phyloP scores from a whole-genome alignment of 352 stramenopile genomes.

The Globisporangium yorkense region DNA sequence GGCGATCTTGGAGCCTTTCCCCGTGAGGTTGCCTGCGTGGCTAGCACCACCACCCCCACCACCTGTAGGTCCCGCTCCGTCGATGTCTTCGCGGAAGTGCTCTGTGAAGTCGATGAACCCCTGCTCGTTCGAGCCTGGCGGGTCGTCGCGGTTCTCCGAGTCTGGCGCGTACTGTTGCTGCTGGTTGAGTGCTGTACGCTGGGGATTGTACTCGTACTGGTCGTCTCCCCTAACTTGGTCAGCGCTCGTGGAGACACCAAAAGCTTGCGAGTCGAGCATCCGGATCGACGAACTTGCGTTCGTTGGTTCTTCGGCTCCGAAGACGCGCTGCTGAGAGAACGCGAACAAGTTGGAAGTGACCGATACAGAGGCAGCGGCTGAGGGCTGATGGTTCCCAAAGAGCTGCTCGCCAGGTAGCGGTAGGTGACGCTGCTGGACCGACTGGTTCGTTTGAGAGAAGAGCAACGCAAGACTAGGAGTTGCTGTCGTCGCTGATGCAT shows the following conservation, averaged over 20 bases:
- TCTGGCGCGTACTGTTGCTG: constrained; percentile 1
- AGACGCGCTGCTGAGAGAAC: constrained; percentile 5
- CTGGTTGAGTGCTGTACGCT: constrained; percentile 11
- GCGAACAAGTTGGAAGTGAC: background rate
- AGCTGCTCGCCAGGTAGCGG: background rate
- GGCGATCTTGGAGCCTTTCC: constrained; percentile 5
- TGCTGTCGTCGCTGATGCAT: constrained; percentile 3
- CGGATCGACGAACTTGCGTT: constrained; percentile 4
- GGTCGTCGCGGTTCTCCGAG: background rate
- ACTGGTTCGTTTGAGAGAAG: background rate
- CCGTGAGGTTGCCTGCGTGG: constrained; percentile 5
- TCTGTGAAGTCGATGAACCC: constrained; percentile 47
- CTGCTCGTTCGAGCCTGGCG: constrained; percentile 13
- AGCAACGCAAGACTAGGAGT: background rate
- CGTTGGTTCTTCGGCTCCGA: background rate
- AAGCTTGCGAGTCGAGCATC: background rate
- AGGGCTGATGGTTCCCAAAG: background rate
- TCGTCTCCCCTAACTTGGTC: background rate
- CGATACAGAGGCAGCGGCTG: background rate
- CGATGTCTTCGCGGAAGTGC: constrained; percentile 34
- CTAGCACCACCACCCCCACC: background rate
- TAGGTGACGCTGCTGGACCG: background rate
- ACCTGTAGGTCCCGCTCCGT: constrained; percentile 6
- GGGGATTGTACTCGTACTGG: constrained; percentile 25
- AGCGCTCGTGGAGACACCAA: background rate